Percentiles rank a stretch among this genome's conserved stretches.
These are phyloP conservation scores for Neoscytalidium dimidiatum DNA, from an alignment of 2,329 filamentous ascomycete species.

Conservation along the genomic window DNA sequence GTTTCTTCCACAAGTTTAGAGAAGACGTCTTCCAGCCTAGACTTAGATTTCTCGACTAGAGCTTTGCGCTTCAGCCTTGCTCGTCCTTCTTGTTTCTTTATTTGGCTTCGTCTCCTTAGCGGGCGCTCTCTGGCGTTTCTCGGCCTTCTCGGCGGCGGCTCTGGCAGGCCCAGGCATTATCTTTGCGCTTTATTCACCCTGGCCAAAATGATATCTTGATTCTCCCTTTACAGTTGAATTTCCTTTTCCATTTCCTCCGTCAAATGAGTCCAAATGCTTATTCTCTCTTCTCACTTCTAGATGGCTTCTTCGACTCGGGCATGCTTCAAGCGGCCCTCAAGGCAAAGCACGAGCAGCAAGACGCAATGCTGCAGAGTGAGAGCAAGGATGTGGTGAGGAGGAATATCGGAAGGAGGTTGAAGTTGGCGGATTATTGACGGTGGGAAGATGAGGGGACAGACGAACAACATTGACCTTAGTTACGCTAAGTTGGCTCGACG, in stretches of 20 bases:
- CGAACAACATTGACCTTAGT: neutral
- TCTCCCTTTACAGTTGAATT: neutral
- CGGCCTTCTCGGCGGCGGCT: neutral
- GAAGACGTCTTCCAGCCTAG: neutral
- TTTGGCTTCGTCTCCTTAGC: neutral
- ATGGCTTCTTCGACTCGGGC: slow-evolving; percentile 96
- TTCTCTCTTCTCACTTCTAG: slow-evolving; percentile 48
- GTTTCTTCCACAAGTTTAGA: neutral
- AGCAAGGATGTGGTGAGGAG: slow-evolving; percentile 64
- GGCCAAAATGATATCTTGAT: neutral
- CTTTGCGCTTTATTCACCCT: neutral
- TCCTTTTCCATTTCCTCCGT: neutral
- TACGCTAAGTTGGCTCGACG: neutral
- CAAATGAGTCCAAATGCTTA: slow-evolving; percentile 2
- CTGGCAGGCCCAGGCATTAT: neutral
- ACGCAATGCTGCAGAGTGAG: slow-evolving; percentile 51
- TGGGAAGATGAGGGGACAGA: neutral
- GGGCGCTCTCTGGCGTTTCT: neutral
- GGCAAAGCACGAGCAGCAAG: slow-evolving; percentile 58
- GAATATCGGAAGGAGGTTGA: slow-evolving; percentile 74
- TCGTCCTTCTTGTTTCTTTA: neutral
- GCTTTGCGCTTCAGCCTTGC: neutral
- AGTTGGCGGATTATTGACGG: slow-evolving; percentile 65
- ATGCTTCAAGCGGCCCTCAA: slow-evolving; percentile 90
- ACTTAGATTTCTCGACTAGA: slow-evolving; percentile 6